Percentiles rank a stretch among this genome's conserved stretches.
These are phyloP conservation scores for Solanum commersonii DNA, from an alignment of 257 asterid genomes.

Conservation along the genomic window DNA sequence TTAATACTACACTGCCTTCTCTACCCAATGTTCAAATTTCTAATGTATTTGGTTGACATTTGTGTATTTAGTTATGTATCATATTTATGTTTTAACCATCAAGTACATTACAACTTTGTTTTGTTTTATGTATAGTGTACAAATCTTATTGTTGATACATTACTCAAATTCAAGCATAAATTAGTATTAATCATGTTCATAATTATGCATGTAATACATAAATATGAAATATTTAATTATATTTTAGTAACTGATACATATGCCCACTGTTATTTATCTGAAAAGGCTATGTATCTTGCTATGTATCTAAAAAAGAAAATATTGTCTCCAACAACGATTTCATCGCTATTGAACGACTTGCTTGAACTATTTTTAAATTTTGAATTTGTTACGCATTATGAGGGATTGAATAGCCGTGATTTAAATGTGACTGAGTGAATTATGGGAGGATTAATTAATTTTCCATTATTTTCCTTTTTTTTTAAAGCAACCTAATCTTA, in stretches of 20 bases:
- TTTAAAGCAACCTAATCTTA: neutral
- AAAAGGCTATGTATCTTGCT: too few species aligned
- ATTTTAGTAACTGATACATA: neutral
- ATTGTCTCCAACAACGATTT: neutral
- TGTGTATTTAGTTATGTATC: neutral
- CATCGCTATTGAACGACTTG: too few species aligned
- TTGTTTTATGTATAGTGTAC: neutral
- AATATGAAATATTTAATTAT: too few species aligned
- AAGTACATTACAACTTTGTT: neutral
- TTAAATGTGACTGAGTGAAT: neutral
- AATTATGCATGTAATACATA: too few species aligned
- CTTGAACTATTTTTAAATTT: too few species aligned
- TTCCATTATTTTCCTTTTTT: neutral
- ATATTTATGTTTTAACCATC: neutral
- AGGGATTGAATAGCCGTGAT: neutral
- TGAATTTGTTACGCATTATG: neutral
- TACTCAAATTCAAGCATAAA: neutral
- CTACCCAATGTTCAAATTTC: neutral
- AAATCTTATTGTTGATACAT: neutral
- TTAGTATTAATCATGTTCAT: neutral
- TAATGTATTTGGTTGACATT: too few species aligned
- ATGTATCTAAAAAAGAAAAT: neutral
- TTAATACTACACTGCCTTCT: neutral
- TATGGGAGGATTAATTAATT: neutral
- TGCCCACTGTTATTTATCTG: neutral